Evolutionary conservation across 2,329 filamentous ascomycete species (phyloP).

Genomic region (Pyrenophora seminiperda): DNA sequence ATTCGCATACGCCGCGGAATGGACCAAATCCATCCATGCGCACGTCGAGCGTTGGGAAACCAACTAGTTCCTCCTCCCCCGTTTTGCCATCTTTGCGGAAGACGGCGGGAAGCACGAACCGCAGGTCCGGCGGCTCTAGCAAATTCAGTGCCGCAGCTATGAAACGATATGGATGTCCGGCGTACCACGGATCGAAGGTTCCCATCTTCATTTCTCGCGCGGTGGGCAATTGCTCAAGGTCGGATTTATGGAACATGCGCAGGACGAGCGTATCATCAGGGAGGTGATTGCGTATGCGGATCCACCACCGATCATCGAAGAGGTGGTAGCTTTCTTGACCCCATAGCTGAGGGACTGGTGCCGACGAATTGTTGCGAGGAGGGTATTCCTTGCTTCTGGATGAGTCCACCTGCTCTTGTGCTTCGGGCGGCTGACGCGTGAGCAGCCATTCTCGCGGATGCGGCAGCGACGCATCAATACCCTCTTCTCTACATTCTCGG

Average conservation of each 20-base stretch:
- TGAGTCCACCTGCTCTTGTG: background rate
- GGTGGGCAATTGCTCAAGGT: slow-evolving; percentile 18
- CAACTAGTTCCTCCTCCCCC: slow-evolving; percentile 25
- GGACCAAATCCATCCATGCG: slow-evolving; percentile 15
- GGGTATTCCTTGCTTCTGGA: slow-evolving; percentile 13
- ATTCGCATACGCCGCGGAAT: slow-evolving; percentile 16
- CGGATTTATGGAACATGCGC: slow-evolving; percentile 37
- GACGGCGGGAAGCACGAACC: slow-evolving; percentile 31
- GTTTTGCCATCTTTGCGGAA: slow-evolving; percentile 23
- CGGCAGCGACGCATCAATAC: background rate
- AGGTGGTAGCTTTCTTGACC: slow-evolving; percentile 47
- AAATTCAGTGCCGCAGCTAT: slow-evolving; percentile 21
- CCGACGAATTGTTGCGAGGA: slow-evolving; percentile 1
- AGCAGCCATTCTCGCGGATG: slow-evolving; percentile 35
- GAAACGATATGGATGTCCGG: slow-evolving; percentile 11
- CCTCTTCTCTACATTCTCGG: slow-evolving; percentile 4
- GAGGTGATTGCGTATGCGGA: slow-evolving; percentile 51
- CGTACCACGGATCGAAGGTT: background rate
- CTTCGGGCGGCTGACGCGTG: slow-evolving; percentile 30
- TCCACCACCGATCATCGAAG: slow-evolving; percentile 64
- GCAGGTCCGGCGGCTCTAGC: slow-evolving; percentile 28
- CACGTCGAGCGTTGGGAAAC: slow-evolving; percentile 33
- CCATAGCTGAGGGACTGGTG: background rate
- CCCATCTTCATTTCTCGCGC: no score
- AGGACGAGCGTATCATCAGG: slow-evolving; percentile 43